Conservation (phyloP, 371 early-diverging fungal species). For the Zychaea mexicana region DNA sequence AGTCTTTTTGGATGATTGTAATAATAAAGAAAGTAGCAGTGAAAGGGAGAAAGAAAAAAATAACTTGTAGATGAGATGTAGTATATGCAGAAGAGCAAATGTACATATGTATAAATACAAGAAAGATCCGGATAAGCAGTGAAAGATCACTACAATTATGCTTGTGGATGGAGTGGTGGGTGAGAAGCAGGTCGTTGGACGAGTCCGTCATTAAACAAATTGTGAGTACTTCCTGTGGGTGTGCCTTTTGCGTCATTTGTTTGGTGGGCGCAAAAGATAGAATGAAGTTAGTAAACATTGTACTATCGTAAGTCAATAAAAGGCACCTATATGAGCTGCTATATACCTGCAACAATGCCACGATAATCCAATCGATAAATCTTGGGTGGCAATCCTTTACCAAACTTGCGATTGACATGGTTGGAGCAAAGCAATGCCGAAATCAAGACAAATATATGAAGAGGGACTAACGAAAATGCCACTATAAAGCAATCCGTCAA, state of each 20-base stretch:
- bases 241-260: too few species aligned
- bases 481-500: constrained; percentile 45
- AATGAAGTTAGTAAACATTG: too few species aligned
- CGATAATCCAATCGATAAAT: constrained; percentile 52
- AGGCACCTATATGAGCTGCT: not conserved
- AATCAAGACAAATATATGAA: constrained; percentile 52
- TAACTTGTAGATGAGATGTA: not conserved
- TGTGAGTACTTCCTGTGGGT: constrained; percentile 8
- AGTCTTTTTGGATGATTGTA: constrained; percentile 47
- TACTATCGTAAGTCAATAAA: too few species aligned
- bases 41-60: constrained; percentile 5
- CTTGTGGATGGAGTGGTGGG: not conserved
- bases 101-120: not conserved
- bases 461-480: constrained; percentile 51
- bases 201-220: not conserved
- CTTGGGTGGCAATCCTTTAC: constrained; percentile 52
- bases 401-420: constrained; percentile 57
- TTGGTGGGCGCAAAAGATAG: too few species aligned
- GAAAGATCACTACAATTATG: not conserved
- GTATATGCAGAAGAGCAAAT: too few species aligned
- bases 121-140: not conserved
- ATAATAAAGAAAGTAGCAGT: not conserved
- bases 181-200: not conserved
- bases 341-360: constrained; percentile 42
- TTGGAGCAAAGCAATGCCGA: constrained; percentile 58